These are phyloP conservation scores for Lanzia echinophila DNA, from an alignment of 2,329 filamentous ascomycete genomes.

Conservation along the genomic window DNA sequence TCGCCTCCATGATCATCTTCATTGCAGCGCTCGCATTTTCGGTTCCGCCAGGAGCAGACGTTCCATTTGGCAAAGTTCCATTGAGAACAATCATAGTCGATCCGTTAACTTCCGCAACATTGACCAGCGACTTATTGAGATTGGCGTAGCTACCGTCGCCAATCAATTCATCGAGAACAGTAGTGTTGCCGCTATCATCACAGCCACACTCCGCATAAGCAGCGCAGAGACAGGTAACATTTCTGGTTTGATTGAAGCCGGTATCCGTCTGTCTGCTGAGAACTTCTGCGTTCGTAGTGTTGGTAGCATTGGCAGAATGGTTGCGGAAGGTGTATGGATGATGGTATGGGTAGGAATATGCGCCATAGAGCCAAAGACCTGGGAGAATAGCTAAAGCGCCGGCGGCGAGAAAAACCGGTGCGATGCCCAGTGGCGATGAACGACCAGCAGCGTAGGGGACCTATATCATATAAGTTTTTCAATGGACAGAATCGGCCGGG, in stretches of 20 bases:
- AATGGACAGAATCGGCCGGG: no score
- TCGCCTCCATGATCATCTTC: conserved; percentile 10
- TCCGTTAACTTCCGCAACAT: conserved; percentile 56
- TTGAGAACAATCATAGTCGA: conserved; percentile 63
- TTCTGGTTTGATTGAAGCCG: conserved; percentile 48
- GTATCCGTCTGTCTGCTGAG: conserved; percentile 6
- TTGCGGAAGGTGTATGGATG: conserved; percentile 51
- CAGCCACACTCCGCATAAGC: conserved; percentile 54
- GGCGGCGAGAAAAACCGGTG: conserved; percentile 46
- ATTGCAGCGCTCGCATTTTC: conserved; percentile 32
- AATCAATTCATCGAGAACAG: conserved; percentile 55
- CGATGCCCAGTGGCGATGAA: conserved; percentile 42
- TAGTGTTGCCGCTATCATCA: conserved; percentile 57
- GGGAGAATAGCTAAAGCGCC: conserved; percentile 39
- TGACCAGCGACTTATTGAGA: conserved; percentile 56
- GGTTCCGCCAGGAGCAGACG: conserved; percentile 44
- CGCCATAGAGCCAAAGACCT: conserved; percentile 56
- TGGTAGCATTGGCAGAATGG: conserved; percentile 27
- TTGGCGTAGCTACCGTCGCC: conserved; percentile 55
- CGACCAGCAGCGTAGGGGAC: conserved; percentile 54
- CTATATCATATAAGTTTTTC: no score
- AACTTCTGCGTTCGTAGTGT: conserved; percentile 35
- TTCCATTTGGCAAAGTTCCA: conserved; percentile 66
- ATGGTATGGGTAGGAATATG: conserved; percentile 53
- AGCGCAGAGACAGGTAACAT: conserved; percentile 56